Percentiles rank a stretch among this genome's conserved stretches.
phyloP scores from a whole-genome alignment of 2,329 filamentous ascomycete species.

The Pestalotiopsis sp. region DNA sequence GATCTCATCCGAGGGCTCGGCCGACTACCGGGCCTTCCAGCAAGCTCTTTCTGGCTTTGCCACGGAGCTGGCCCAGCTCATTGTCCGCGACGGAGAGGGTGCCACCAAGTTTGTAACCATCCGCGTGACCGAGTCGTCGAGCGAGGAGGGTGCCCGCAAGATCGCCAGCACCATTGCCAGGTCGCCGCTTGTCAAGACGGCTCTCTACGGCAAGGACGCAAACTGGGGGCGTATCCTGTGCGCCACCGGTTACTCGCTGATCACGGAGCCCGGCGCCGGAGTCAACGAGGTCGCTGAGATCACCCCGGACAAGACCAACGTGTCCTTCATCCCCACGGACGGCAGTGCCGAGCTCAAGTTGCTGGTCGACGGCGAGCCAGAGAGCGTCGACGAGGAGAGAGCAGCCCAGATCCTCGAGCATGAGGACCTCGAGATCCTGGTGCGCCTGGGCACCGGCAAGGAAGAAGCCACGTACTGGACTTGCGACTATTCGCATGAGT shows the following conservation, averaged over 20 bases:
- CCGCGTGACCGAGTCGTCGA: slow-evolving; percentile 73
- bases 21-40: slow-evolving; percentile 73
- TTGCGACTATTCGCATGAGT: slow-evolving; percentile 86
- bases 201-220: slow-evolving; percentile 93
- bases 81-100: slow-evolving; percentile 95
- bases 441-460: slow-evolving; percentile 69
- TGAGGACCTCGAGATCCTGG: slow-evolving; percentile 79
- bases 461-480: slow-evolving; percentile 79
- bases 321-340: slow-evolving; percentile 78
- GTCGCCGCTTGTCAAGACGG: slow-evolving; percentile 94
- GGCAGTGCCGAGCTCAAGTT: slow-evolving; percentile 78
- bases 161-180: slow-evolving; percentile 88
- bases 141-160: slow-evolving; percentile 71
- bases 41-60: slow-evolving; percentile 76
- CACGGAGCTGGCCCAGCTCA: slow-evolving; percentile 83
- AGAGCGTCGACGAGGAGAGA: slow-evolving; percentile 74
- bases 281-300: slow-evolving; percentile 65
- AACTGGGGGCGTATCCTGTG: slow-evolving; percentile 99
- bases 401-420: slow-evolving; percentile 77
- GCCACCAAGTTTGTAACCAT: slow-evolving; percentile 98
- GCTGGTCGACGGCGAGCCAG: slow-evolving; percentile 78
- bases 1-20: slow-evolving; percentile 54
- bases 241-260: slow-evolving; percentile 80
- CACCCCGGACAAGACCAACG: slow-evolving; percentile 68
- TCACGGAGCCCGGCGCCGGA: slow-evolving; percentile 59